phyloP scores from a whole-genome alignment of 345 rosid genomes.

The Dipteronia sinensis region DNA sequence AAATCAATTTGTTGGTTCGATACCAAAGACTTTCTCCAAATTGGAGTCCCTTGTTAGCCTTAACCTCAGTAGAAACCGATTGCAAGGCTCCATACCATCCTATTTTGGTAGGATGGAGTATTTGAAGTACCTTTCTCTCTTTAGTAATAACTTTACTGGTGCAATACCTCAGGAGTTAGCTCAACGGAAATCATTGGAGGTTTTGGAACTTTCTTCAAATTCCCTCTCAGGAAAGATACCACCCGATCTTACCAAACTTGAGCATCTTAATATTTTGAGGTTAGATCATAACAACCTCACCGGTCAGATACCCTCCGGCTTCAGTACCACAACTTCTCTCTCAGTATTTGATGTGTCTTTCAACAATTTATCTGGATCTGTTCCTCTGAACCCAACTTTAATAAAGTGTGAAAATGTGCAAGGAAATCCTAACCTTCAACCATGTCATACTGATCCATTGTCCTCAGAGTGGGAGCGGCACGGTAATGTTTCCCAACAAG shows the following conservation, averaged over 20 bases:
- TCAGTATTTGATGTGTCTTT: conserved; percentile 52
- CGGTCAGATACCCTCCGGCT: conserved; percentile 46
- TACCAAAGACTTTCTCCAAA: conserved; percentile 36
- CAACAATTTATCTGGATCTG: conserved; percentile 53
- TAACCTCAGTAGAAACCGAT: conserved; percentile 43
- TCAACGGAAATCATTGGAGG: conserved; percentile 41
- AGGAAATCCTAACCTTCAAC: conserved; percentile 47
- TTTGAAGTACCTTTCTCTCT: conserved; percentile 38
- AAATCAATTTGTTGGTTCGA: conserved; percentile 37
- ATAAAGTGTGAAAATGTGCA: conserved; percentile 34
- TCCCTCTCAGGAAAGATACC: conserved; percentile 47
- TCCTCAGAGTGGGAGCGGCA: conserved; percentile 37
- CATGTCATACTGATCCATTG: conserved; percentile 33
- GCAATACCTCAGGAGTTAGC: conserved; percentile 38
- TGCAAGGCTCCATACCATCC: conserved; percentile 45
- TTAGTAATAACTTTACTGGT: conserved; percentile 43
- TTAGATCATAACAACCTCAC: conserved; percentile 44
- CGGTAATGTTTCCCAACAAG: conserved; percentile 38
- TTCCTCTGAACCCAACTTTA: conserved; percentile 36
- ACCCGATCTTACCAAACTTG: conserved; percentile 34
- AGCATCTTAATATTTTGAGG: conserved; percentile 41
- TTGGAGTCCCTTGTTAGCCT: conserved; percentile 39
- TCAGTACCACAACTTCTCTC: conserved; percentile 38
- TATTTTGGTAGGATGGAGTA: conserved; percentile 35
- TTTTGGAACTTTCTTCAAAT: conserved; percentile 52